Evolutionary conservation across 257 asterid species (phyloP), one percentile per base, ranked within the genome.

Genomic region (Nicotiana tabacum): DNA sequence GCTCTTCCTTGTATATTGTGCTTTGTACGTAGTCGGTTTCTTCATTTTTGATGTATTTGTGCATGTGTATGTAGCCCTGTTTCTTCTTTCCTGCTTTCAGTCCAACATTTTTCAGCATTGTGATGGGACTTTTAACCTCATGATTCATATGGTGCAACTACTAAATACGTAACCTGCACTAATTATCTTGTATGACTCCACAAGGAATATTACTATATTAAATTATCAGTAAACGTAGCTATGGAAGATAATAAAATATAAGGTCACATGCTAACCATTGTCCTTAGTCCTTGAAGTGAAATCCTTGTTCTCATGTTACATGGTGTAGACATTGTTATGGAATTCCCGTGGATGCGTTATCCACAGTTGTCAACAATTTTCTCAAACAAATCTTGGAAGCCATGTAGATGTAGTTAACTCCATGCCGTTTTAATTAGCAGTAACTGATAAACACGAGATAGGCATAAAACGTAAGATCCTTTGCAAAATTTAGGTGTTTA

Each of bases 21-120:
- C 69, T 60, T 51, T 55, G n/a, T 56, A 35, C 51, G 24, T 56
- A 46, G 29, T 21, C 13, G 16, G 55, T 82, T 56, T 55, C 32
- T 70, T 57, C 24, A 51, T 70, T 48, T 43, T 17, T 2, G 18
- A 21, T 61, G 9, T 79, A 61, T 56, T 58, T 78, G 16, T 35
- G 35, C 57, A 35, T 58, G 82, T 58, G 82, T 61, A 61, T 48
- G 80, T 74, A 74, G 43, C 80, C 27, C 8, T 74, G 43, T 74
- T 48, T 74, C 80, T 48, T 13, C 27, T 3, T 74, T 74, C 35
- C 27, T 48, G 6, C 43, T n/a, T 74, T 48, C 80, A 48, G 39
- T 74, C 13, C 37, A 48, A 13, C 15, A 74, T 53, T 74, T 74
- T 37, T 10, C 68, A 27, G 68, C 32, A 62, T 5, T 62, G 68